Base-by-base conservation (phyloP, 345 rosid genomes). In the Eucalyptus cladocalyx region DNA sequence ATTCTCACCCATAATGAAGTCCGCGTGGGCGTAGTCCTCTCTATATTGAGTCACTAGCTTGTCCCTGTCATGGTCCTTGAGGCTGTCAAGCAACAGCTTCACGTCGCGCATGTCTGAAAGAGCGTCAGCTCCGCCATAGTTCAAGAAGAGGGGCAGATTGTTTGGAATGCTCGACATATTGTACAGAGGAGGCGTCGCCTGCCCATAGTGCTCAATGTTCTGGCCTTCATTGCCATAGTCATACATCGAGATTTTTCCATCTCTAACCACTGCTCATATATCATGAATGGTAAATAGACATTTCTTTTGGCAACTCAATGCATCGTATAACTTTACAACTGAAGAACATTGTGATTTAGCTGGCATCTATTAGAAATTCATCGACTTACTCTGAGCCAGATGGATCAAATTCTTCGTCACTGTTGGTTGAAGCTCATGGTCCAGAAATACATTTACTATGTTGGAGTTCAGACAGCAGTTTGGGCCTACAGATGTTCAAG, bases 371-470 rank as follows among this genome's bases (percentile, higher is more conserved):
- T 28, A n/a, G 60, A 37, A 86, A 43, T 86, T 37, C 34, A 9
- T 40, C 23, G 18, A 86, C 94, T 88, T 90, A 94, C 96, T 94
- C 88, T 95, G 97, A 88, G 96, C 87, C 5, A 95, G 28, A 90
- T 94, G 97, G 91, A 95, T 88, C 94, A 94, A 91, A 92, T 94
- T 95, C 93, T 94, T 94, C 15, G 91, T 93, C 30, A 93, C 85
- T 19, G 95, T 91, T 50, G 96, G 80, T 88, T 93, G 97, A 58
- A 95, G 96, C 53, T 92, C 95, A 72, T 94, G 92, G 28, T 93
- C 91, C 7, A 94, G 92, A 86, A 94, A 93, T 19, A 88, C 60
- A 18, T 91, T 87, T 28, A 94, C 88, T 49, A 91, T 80, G 69
- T 91, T 90, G 86, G 94, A 62, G 85, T 93, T 92, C 86, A 95